A percentile compares a stretch with the other conserved stretches of the same genome.
phyloP scores from a whole-genome alignment of 1,284 basidiomycete genomes.

The Cryptococcus sp. region DNA sequence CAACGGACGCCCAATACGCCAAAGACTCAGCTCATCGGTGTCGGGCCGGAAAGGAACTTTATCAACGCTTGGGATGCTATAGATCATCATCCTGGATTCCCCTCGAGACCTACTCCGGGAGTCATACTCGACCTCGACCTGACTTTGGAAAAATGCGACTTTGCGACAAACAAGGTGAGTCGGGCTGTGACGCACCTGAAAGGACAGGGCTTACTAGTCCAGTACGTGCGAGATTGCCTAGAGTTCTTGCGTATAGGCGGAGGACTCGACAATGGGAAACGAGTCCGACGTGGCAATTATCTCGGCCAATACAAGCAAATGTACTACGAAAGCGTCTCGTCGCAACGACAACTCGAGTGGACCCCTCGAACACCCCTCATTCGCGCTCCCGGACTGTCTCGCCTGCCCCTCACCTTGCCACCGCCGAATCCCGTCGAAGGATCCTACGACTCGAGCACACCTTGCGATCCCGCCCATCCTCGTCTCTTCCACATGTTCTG shows the following conservation, averaged over 20 bases:
- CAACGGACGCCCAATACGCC: conserved; percentile 24
- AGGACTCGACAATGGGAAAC: conserved; percentile 58
- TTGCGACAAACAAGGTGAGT: conserved; percentile 66
- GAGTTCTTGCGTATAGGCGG: conserved; percentile 64
- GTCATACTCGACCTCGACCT: conserved; percentile 79
- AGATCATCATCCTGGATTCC: conserved; percentile 46
- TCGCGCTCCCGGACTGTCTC: conserved; percentile 24
- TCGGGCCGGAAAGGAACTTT: conserved; percentile 69
- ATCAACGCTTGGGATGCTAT: conserved; percentile 57
- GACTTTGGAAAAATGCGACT: conserved; percentile 83
- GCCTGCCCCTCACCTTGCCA: conserved; percentile 32
- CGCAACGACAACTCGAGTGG: conserved; percentile 20
- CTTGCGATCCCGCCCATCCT: conserved; percentile 65
- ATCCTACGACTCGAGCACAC: conserved; percentile 41
- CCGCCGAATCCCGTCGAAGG: conserved; percentile 26
- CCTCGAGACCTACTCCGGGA: conserved; percentile 73
- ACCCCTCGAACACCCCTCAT: conserved; percentile 15
- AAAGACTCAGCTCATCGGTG: conserved; percentile 51
- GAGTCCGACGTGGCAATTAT: conserved; percentile 55
- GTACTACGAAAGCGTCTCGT: conserved; percentile 53
- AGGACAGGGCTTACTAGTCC: conserved; percentile 8
- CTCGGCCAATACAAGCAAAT: conserved; percentile 61
- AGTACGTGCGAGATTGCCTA: conserved; percentile 72
- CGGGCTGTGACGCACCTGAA: conserved; percentile 4
- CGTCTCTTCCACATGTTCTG: conserved; percentile 80